phyloP scores from a whole-genome alignment of 1,284 basidiomycete genomes.

The Moesziomyces parantarcticus region DNA sequence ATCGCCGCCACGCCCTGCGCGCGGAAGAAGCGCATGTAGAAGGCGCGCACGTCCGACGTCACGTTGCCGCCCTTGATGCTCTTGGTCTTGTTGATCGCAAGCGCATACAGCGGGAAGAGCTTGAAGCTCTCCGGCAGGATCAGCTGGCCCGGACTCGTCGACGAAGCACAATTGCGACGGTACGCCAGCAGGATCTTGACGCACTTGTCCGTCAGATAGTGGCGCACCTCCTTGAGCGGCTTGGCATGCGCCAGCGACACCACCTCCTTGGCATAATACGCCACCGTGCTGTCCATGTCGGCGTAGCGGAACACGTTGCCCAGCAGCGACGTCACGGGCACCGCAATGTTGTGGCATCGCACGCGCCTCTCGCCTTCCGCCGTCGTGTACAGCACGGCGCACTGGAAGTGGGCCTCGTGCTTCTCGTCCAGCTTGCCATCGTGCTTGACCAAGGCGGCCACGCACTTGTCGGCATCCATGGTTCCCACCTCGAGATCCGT shows the following conservation, averaged over 20 bases:
- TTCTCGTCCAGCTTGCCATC: slow-evolving; percentile 77
- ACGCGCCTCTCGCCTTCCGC: slow-evolving; percentile 83
- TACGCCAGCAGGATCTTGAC: slow-evolving; percentile 87
- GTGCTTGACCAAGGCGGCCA: slow-evolving; percentile 77
- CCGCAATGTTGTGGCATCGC: slow-evolving; percentile 83
- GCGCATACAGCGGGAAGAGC: slow-evolving; percentile 83
- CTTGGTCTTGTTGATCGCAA: slow-evolving; percentile 89
- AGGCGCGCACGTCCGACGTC: slow-evolving; percentile 90
- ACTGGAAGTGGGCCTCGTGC: slow-evolving; percentile 84
- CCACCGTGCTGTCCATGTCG: slow-evolving; percentile 86
- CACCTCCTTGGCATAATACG: slow-evolving; percentile 78
- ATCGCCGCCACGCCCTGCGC: slow-evolving; percentile 77
- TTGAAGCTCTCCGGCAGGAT: slow-evolving; percentile 95
- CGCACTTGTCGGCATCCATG: slow-evolving; percentile 82
- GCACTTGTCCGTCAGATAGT: slow-evolving; percentile 85
- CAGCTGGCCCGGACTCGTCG: slow-evolving; percentile 83
- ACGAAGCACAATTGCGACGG: slow-evolving; percentile 86
- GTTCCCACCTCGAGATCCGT: slow-evolving; percentile 84
- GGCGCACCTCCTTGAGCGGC: slow-evolving; percentile 80
- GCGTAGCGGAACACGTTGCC: slow-evolving; percentile 92
- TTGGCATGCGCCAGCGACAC: slow-evolving; percentile 80
- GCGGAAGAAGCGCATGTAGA: slow-evolving; percentile 81
- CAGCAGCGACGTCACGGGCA: slow-evolving; percentile 83
- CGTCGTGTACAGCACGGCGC: slow-evolving; percentile 90
- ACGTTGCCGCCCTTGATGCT: slow-evolving; percentile 88